Evolutionary conservation across 805 yeast genomes (phyloP), one percentile per base, ranked within the genome.

Genomic region (Teunomyces gatunensis): DNA sequence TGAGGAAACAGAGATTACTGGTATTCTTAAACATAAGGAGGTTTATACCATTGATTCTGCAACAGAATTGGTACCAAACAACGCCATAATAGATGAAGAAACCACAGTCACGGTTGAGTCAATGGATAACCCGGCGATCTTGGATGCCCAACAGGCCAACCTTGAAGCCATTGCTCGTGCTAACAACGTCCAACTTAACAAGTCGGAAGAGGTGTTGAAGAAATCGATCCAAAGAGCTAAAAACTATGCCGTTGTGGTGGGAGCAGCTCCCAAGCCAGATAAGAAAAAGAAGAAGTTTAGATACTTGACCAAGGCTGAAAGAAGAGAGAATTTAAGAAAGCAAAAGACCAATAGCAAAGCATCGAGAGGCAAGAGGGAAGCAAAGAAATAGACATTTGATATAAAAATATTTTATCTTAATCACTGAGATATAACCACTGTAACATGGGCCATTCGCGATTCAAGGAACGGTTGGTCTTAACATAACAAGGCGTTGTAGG

Each of bases 281-380:
- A 67, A 64, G 51, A 79, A 75, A 68, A 85, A 85, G 78, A 85
- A 83, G 77, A 91, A 91, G 77, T 90, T 90, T 61, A 81, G 97
- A 68, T 92, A 91, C 58, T 75, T 91, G 64, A 80, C 94, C 43
- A 89, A 89, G 65, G 69, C 75, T 23, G 97, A 90, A 68, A 80
- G 98, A 67, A 82, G 71, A 49, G 75, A 67, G 20, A 71, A 71
- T 48, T 60, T 62, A 44, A 58, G 71, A 42, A 73, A 71, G 56
- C 71, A 64, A 44, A 67, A 60, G 54, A 33, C 53, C 42, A 65
- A 66, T 44, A 60, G 41, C 25, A 45, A 45, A 10, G 20, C 43
- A 9, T 33, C 39, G 21, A 45, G 44, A 21, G 41, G 44, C 25
- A 42, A 40, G 39, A 41, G n/a, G 17, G 39, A 43, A 4, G 42